Evolutionary conservation across 2,329 filamentous ascomycete species (phyloP).

Genomic region (Phyllosticta citribraziliensis): DNA sequence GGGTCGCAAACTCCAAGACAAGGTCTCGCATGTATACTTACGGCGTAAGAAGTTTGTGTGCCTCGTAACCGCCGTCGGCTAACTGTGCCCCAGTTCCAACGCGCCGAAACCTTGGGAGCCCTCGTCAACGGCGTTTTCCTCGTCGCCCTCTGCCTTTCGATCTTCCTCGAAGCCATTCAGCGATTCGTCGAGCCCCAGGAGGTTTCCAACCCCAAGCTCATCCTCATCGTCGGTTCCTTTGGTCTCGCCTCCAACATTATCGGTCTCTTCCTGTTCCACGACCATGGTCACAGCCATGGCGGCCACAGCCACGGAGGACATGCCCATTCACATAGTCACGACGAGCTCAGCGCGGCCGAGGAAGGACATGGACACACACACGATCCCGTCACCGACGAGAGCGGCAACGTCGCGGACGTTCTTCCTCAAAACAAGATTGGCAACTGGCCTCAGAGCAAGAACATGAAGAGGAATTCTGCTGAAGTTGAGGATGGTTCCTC

Average conservation of each 20-base stretch:
- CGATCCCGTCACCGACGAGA: conserved; percentile 43
- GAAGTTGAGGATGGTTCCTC: neutral
- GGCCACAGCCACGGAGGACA: conserved; percentile 41
- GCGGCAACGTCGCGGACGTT: conserved; percentile 50
- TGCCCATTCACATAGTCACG: conserved; percentile 22
- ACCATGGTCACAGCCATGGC: conserved; percentile 78
- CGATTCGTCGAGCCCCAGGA: conserved; percentile 85
- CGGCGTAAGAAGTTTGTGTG: conserved; percentile 51
- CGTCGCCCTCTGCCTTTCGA: conserved; percentile 90
- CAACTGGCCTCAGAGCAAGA: conserved; percentile 32
- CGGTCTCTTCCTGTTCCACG: conserved; percentile 84
- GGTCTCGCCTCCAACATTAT: conserved; percentile 82
- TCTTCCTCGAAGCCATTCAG: conserved; percentile 89
- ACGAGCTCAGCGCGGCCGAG: conserved; percentile 37
- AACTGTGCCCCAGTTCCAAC: conserved; percentile 63
- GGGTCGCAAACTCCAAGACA: conserved; percentile 70
- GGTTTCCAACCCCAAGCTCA: conserved; percentile 74
- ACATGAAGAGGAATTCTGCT: neutral
- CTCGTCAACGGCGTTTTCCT: conserved; percentile 97
- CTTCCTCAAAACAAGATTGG: conserved; percentile 53
- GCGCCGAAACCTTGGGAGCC: conserved; percentile 90
- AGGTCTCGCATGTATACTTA: conserved; percentile 88
- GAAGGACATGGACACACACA: conserved; percentile 40
- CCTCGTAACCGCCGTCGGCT: neutral
- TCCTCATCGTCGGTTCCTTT: conserved; percentile 78